Evolutionary conservation across 2,329 filamentous ascomycete species (phyloP), one percentile per base, ranked within the genome.

Genomic region (Rhexocercosporidium sp.): DNA sequence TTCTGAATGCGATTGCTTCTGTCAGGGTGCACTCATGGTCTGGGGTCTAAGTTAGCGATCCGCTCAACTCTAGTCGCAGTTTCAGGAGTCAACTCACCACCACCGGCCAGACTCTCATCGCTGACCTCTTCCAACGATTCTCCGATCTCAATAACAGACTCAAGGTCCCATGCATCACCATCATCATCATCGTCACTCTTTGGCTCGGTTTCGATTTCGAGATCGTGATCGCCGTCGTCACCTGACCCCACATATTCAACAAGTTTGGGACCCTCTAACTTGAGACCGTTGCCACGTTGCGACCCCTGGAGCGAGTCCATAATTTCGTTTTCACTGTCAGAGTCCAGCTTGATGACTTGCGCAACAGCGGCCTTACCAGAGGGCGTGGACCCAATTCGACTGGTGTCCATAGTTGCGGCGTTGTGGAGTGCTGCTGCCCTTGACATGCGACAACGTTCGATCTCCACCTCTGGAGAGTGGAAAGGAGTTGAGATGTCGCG

Each of bases 1-100:
- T 86, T 71, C 92, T 89, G 76, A 90, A 91, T 20, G 83, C 82
- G 67, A 85, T 82, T 29, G 91, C 88, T 80, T 97, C 91, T 70
- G 92, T 87, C 12, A 88, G 82, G 1, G 88, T 89, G 79, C 90
- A 92, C 29, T 66, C 56, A 29, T 75, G 71, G 29, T 66, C 73
- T 75, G 54, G 44, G 29, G 41, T 65, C 67, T 66, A 69, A 65
- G 71, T 77, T 74, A 76, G 73, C 67, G 56, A 60, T 44, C 16
- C 34, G 14, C 37, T 44, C 44, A 47, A 18, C 12, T 44, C 20
- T 56, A 34, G n/a, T 60, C 66, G 59, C 46, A 66, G 56, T 70
- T 65, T 69, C 57, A 69, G 53, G 49, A 64, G 63, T 25, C 54
- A 39, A 73, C 76, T 75, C 71, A 79, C 81, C 78, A 77, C 81